A percentile compares a stretch with the other conserved stretches of the same genome.
These are phyloP conservation scores for Rossbeevera mucosa DNA, from an alignment of 768 basidiomycete species.

Conservation along the genomic window DNA sequence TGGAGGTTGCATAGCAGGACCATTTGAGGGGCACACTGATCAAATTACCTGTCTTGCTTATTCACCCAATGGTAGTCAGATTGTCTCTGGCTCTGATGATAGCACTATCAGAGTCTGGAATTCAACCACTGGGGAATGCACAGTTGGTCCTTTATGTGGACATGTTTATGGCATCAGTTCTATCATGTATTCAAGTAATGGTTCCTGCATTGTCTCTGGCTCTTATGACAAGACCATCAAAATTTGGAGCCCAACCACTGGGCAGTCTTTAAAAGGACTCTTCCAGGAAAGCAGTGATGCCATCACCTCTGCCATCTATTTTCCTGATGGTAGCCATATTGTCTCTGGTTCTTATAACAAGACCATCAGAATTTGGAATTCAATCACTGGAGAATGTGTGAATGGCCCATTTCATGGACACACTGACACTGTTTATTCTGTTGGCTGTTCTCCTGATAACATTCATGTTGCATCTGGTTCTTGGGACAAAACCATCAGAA, in stretches of 20 bases:
- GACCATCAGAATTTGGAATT: background rate
- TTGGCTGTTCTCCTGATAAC: background rate
- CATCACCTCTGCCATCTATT: background rate
- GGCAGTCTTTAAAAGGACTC: background rate
- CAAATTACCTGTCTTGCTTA: too few species aligned
- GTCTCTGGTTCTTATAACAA: background rate
- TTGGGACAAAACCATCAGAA: background rate
- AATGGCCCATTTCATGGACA: background rate
- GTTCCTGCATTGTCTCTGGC: background rate
- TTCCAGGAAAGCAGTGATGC: background rate
- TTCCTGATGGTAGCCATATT: background rate
- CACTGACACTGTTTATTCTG: background rate
- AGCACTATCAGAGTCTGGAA: too few species aligned
- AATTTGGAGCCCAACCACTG: background rate
- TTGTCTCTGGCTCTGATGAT: too few species aligned
- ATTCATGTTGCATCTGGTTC: background rate
- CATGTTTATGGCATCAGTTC: too few species aligned
- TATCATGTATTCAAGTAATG: too few species aligned
- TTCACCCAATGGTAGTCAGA: too few species aligned
- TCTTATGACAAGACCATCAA: background rate
- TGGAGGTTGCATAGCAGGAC: too few species aligned
- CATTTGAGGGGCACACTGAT: too few species aligned
- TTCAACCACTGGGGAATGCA: too few species aligned
- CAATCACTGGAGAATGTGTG: background rate
- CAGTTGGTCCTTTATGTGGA: too few species aligned